A percentile compares a stretch with the other conserved stretches of the same genome.
These are phyloP conservation scores for Knoxdaviesia capensis DNA, from an alignment of 2,329 filamentous ascomycete species.

Conservation along the genomic window DNA sequence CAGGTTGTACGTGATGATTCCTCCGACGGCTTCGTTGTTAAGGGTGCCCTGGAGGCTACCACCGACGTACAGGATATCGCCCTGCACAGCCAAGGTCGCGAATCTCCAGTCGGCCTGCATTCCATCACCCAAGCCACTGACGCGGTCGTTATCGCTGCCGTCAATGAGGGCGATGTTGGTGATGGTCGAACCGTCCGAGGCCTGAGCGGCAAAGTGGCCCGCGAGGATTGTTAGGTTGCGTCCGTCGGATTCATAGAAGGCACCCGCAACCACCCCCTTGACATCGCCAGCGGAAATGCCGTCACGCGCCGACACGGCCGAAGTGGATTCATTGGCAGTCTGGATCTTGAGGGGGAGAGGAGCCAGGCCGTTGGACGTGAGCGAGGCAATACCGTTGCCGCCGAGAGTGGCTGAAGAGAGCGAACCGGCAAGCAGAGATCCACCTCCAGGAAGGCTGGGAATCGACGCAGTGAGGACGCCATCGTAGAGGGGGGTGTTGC, in stretches of 20 bases:
- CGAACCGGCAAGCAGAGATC: conserved; percentile 64
- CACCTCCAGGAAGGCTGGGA: conserved; percentile 40
- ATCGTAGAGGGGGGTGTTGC: conserved; percentile 42
- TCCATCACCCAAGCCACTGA: conserved; percentile 49
- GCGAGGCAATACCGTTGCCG: conserved; percentile 50
- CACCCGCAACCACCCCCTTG: conserved; percentile 56
- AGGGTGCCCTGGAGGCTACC: conserved; percentile 58
- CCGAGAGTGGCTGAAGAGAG: conserved; percentile 56
- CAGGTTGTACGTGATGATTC: conserved; percentile 67
- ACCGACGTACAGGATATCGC: conserved; percentile 58
- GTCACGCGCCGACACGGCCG: conserved; percentile 25
- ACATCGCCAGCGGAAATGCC: conserved; percentile 14
- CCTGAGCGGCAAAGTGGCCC: conserved; percentile 61
- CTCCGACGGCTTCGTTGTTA: conserved; percentile 40
- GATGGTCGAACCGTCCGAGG: conserved; percentile 47
- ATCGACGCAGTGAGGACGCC: conserved; percentile 53
- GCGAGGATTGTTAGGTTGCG: conserved; percentile 75
- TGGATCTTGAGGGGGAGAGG: conserved; percentile 37
- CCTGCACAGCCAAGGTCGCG: conserved; percentile 45
- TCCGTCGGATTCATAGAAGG: conserved; percentile 50
- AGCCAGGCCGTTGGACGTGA: conserved; percentile 33
- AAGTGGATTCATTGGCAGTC: conserved; percentile 13
- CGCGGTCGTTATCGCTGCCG: conserved; percentile 40
- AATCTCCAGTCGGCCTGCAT: conserved; percentile 58
- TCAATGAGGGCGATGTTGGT: conserved; percentile 73